phyloP scores from a whole-genome alignment of 75 land plant species.

The Pseudotsuga menziesii region DNA sequence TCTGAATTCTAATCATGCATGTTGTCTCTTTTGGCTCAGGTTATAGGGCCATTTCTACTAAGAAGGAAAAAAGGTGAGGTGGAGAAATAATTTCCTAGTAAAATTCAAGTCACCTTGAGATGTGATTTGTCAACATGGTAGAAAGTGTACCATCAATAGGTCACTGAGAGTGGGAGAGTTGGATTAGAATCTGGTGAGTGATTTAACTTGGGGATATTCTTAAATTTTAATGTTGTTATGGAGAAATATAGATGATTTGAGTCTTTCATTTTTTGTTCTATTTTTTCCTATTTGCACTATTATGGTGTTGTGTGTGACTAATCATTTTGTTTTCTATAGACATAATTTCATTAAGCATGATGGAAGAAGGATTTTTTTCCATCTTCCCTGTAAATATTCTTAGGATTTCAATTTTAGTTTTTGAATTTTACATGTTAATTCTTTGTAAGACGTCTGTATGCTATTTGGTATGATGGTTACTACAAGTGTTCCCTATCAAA shows the following conservation, averaged over 20 bases:
- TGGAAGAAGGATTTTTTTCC: not conserved
- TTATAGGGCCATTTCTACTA: conserved; percentile 87
- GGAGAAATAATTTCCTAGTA: conserved; percentile 88
- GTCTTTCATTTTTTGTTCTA: not conserved
- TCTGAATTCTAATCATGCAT: not conserved
- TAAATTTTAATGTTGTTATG: not conserved
- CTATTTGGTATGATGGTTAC: not conserved
- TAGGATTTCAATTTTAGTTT: not conserved
- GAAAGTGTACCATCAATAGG: conserved; percentile 84
- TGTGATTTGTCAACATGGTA: conserved; percentile 99
- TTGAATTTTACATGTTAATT: not conserved
- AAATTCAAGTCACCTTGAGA: conserved; percentile 90
- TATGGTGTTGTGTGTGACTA: not conserved
- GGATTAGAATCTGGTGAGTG: conserved; percentile 68
- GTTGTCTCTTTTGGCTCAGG: conserved; percentile 31
- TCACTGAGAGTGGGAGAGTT: conserved; percentile 81
- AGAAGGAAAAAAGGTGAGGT: conserved; percentile 97
- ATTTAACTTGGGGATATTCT: not conserved
- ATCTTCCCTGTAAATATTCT: not conserved
- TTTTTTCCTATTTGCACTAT: not conserved
- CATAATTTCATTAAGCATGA: not conserved
- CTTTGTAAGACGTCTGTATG: not conserved
- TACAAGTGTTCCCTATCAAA: not conserved
- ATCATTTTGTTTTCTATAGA: not conserved
- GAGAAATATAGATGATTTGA: not conserved